A percentile compares a stretch with the other conserved stretches of the same genome.
These are phyloP conservation scores for Nicotiana noctiflora DNA, from an alignment of 257 asterid species.

Conservation along the genomic window DNA sequence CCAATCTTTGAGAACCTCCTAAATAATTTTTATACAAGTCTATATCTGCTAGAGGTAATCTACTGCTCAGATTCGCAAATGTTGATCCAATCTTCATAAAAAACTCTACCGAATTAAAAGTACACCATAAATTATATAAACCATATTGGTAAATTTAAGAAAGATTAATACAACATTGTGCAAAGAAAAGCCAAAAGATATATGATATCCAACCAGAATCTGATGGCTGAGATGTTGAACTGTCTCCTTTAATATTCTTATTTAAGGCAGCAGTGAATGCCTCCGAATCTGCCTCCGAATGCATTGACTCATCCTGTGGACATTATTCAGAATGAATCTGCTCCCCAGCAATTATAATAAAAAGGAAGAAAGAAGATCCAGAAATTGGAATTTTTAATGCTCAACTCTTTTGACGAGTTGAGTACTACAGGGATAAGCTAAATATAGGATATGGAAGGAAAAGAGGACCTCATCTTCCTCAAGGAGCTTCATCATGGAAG, in stretches of 20 bases:
- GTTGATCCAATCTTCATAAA: not conserved
- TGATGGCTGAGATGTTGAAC: constrained; percentile 40
- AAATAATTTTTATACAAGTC: not conserved
- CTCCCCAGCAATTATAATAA: not conserved
- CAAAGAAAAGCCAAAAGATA: not conserved
- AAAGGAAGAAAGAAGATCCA: not conserved
- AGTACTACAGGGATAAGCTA: not conserved
- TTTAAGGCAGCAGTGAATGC: constrained; percentile 83
- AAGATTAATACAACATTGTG: not conserved
- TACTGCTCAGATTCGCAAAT: not conserved
- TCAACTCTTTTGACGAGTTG: not conserved
- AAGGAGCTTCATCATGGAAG: constrained; percentile 64
- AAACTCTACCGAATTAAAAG: not conserved
- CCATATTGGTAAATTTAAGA: not conserved
- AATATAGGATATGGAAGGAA: not conserved
- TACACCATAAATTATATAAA: not conserved
- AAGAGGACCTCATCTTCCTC: constrained; percentile 78
- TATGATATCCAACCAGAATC: constrained; percentile 38
- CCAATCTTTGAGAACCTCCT: not conserved
- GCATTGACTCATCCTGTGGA: constrained; percentile 76
- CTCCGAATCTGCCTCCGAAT: constrained; percentile 91
- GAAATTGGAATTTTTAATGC: not conserved
- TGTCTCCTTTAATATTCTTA: constrained; percentile 75
- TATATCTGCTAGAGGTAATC: not conserved
- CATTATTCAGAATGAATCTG: not conserved